These are phyloP conservation scores for Cutaneotrichosporon mucoides DNA, from an alignment of 1,284 basidiomycete genomes.

Conservation along the genomic window DNA sequence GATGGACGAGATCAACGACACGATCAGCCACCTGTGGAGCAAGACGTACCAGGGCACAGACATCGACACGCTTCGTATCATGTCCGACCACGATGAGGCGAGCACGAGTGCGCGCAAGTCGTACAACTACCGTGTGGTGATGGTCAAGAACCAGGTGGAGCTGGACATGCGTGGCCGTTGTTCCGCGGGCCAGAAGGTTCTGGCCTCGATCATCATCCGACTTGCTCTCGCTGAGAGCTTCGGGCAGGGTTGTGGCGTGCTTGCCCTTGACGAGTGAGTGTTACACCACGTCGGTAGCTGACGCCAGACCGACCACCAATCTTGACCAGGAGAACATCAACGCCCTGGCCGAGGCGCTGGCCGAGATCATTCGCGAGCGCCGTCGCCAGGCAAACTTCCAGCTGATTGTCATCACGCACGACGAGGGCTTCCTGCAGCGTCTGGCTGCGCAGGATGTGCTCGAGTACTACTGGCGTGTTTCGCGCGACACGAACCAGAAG, in stretches of 20 bases:
- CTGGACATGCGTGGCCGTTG: constrained; percentile 99
- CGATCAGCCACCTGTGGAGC: constrained; percentile 93
- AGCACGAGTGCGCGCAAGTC: constrained; percentile 69
- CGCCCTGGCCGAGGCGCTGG: constrained; percentile 82
- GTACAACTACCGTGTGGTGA: constrained; percentile 99
- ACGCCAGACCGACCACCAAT: constrained; percentile 75
- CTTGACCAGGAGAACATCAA: constrained; percentile 95
- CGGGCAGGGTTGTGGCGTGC: constrained; percentile 93
- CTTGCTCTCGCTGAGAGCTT: constrained; percentile 97
- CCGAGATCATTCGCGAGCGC: constrained; percentile 91
- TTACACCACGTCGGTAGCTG: background rate
- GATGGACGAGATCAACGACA: constrained; percentile 99
- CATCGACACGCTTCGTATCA: constrained; percentile 95
- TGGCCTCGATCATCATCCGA: constrained; percentile 98
- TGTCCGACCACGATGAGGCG: constrained; percentile 82
- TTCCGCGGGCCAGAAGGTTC: constrained; percentile 96
- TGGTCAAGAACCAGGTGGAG: constrained; percentile 98
- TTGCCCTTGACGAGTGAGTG: constrained; percentile 79
- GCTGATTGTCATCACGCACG: constrained; percentile 94
- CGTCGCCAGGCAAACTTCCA: constrained; percentile 90
- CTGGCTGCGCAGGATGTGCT: constrained; percentile 81
- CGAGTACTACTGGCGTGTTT: constrained; percentile 77
- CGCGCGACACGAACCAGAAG: constrained; percentile 50
- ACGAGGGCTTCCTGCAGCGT: constrained; percentile 59
- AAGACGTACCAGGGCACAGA: constrained; percentile 99